Base-by-base conservation (phyloP, 805 yeast species). In the Saturnispora ahearnii region DNA sequence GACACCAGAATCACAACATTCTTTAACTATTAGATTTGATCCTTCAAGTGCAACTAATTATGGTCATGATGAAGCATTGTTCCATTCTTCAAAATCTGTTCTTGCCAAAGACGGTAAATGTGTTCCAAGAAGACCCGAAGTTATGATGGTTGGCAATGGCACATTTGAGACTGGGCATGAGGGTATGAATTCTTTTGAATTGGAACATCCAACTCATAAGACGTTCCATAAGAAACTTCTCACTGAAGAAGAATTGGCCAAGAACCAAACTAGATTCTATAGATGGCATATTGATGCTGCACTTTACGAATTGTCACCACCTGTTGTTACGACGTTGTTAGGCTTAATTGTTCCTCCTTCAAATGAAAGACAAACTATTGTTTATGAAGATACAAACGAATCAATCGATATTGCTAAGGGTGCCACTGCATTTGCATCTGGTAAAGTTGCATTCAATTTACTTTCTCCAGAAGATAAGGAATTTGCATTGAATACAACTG, bases 211-310 rank as follows among this genome's bases (percentile, higher is more conserved):
- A 43, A 81, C 87, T 2, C 96, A 88, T 64, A 77, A 79, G 57
- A 74, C 82, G 1, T 88, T 88, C 76, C 96, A 88, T 69, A 81
- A 82, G 57, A 68, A 73, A 12, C 73, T 80, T 1, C 73, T 88
- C 54, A 70, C 81, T 15, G 74, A 77, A n/a, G 81, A 80, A 42
- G 79, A 87, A 56, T 76, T 83, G 54, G 76, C 72, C 7, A 61
- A 77, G 24, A 78, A 81, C 46, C 76, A 77, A 64, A 88, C 96
- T 2, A 75, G 95, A 59, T 88, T 82, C 65, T 88, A 87, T 76
- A 78, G 96, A 68, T 88, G 96, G 96, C 96, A 88, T 68, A 87
- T 88, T 56, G 96, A 88, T 66, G 82, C 93, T 34, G 96, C 96
- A 4, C 73, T 88, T 38, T 88, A 88, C 60, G 95, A 79, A 34